Percentiles rank a stretch among this genome's conserved stretches.
Conservation (phyloP, 345 rosid species). For the Physaria fendleri region DNA sequence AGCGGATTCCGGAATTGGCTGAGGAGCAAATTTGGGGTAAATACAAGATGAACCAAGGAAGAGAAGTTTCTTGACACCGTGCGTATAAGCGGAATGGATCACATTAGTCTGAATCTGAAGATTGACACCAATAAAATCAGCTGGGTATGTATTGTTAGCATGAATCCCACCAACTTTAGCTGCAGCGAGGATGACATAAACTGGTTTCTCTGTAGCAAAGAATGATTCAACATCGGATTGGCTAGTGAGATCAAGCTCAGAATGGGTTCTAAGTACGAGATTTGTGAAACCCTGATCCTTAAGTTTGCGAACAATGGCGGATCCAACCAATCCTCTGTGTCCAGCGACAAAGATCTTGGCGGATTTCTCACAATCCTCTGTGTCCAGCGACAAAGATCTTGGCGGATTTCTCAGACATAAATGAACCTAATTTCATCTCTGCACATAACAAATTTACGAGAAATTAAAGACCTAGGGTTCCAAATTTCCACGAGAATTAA, state of each 20-base stretch:
- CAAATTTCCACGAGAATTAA: background rate
- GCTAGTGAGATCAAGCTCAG: constrained; percentile 78
- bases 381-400: constrained; percentile 96
- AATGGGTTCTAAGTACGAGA: constrained; percentile 59
- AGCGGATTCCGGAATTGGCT: constrained; percentile 75
- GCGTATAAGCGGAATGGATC: constrained; percentile 61
- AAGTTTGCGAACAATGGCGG: constrained; percentile 82
- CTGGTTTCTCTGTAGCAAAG: constrained; percentile 60
- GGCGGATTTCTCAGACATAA: constrained; percentile 56
- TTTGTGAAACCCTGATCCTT: constrained; percentile 50
- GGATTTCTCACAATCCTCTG: constrained; percentile 66
- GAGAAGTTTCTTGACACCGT: constrained; percentile 68
- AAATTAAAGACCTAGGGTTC: background rate
- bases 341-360: constrained; percentile 93
- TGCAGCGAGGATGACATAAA: constrained; percentile 70
- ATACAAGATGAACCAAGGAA: constrained; percentile 94
- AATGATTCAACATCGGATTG: constrained; percentile 74
- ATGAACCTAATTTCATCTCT: constrained; percentile 31
- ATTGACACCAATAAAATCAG: constrained; percentile 82
- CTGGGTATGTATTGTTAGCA: constrained; percentile 92
- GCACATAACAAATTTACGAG: background rate
- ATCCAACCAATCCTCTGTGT: constrained; percentile 87
- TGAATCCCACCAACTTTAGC: constrained; percentile 98
- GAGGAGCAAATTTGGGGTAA: constrained; percentile 90
- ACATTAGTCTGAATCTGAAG: constrained; percentile 96